Percentiles rank a stretch among this genome's conserved stretches.
Evolutionary conservation across 1,284 basidiomycete genomes (phyloP).

Genomic region (Hemileia vastatrix): DNA sequence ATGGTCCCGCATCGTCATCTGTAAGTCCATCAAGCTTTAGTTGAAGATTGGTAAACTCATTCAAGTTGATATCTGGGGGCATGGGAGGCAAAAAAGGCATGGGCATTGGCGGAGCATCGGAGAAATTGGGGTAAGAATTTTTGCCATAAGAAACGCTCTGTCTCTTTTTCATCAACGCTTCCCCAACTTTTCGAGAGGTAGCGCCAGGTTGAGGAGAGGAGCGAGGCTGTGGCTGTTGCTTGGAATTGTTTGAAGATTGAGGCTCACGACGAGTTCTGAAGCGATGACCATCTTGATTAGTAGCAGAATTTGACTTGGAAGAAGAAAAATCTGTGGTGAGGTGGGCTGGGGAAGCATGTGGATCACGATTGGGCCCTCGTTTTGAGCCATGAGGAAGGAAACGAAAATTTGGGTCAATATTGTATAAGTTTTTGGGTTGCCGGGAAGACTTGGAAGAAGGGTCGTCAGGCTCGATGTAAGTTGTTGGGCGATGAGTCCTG

Average conservation of each 20-base stretch:
- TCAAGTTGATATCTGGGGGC: too few species aligned
- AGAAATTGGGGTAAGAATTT: neutral
- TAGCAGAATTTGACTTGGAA: too few species aligned
- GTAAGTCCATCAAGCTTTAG: too few species aligned
- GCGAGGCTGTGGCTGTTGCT: neutral
- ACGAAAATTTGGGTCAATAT: neutral
- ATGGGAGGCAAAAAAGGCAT: slow-evolving; percentile 12
- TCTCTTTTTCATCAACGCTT: slow-evolving; percentile 36
- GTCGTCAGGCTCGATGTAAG: slow-evolving; percentile 11
- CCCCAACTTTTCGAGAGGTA: slow-evolving; percentile 31
- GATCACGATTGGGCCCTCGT: too few species aligned
- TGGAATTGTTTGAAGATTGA: neutral
- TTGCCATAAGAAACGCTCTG: slow-evolving; percentile 36
- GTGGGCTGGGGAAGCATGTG: too few species aligned
- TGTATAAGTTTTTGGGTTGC: neutral
- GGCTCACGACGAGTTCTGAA: neutral
- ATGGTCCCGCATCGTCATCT: slow-evolving; percentile 5
- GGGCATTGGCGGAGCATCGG: slow-evolving; percentile 17
- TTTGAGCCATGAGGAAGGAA: too few species aligned
- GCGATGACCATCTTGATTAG: too few species aligned
- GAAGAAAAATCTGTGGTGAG: too few species aligned
- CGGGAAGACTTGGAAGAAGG: neutral
- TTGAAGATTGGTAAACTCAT: too few species aligned
- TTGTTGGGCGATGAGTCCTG: slow-evolving; percentile 21
- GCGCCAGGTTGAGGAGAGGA: neutral